Evolutionary conservation across 2,329 filamentous ascomycete species (phyloP).

Genomic region (Diaporthe caulivora): DNA sequence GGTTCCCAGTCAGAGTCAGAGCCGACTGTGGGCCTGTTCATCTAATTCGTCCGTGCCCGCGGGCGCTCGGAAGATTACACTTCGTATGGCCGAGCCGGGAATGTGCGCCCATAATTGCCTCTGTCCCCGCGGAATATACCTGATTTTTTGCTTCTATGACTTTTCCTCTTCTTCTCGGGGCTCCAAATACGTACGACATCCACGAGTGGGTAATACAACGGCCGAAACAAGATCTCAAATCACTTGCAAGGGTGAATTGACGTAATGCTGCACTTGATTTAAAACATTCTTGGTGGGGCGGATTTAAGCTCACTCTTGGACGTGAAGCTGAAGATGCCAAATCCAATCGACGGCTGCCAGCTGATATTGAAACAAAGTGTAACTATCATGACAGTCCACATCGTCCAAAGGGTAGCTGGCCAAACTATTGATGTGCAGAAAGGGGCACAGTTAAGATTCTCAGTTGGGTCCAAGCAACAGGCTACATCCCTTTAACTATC

Average conservation of each 20-base stretch:
- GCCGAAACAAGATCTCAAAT: too few species aligned
- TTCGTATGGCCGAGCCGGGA: neutral
- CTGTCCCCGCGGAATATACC: neutral
- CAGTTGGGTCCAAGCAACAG: neutral
- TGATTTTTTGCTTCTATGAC: neutral
- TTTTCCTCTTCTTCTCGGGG: neutral
- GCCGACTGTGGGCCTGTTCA: neutral
- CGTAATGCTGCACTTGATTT: neutral
- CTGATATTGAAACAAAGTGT: neutral
- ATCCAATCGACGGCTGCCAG: neutral
- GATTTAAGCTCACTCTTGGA: too few species aligned
- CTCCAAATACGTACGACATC: too few species aligned
- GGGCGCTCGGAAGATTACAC: neutral
- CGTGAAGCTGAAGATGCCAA: neutral
- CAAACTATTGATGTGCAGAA: neutral
- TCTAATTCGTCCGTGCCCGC: conserved; percentile 2
- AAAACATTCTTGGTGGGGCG: neutral
- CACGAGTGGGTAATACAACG: neutral
- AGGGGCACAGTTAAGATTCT: neutral
- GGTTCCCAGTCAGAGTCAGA: conserved; percentile 7
- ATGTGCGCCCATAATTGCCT: neutral
- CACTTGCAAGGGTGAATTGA: too few species aligned
- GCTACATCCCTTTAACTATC: neutral
- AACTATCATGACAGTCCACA: neutral
- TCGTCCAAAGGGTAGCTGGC: neutral